Evolutionary conservation across 1,284 basidiomycete species (phyloP).

Genomic region (Phellinidium pouzarii): DNA sequence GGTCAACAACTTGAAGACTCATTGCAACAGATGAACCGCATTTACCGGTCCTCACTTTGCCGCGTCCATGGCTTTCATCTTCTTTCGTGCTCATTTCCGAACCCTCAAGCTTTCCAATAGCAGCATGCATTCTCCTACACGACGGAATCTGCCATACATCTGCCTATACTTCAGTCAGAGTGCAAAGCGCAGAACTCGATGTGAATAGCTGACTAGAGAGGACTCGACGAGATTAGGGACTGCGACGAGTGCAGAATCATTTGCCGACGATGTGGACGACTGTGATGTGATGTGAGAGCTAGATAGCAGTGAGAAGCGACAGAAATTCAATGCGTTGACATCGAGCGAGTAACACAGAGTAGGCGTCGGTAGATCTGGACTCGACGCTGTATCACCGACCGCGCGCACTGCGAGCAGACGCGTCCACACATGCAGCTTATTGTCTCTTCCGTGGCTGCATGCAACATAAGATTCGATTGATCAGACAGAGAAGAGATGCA

Average conservation of each 20-base stretch:
- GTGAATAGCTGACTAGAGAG: constrained; percentile 50
- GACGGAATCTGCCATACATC: constrained; percentile 74
- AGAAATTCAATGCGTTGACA: constrained; percentile 87
- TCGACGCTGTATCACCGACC: constrained; percentile 52
- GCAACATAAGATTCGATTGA: constrained; percentile 1
- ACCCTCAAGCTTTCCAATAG: constrained; percentile 49
- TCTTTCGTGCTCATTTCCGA: constrained; percentile 26
- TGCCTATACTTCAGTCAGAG: constrained; percentile 38
- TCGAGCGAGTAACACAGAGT: constrained; percentile 60
- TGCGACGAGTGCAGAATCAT: constrained; percentile 51
- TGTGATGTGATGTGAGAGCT: constrained; percentile 10
- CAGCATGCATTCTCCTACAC: constrained; percentile 65
- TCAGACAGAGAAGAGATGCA: background rate
- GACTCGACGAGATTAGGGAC: constrained; percentile 86
- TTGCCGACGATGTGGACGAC: constrained; percentile 19
- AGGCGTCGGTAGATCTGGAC: constrained; percentile 42
- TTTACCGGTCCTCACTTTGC: constrained; percentile 39
- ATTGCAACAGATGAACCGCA: background rate
- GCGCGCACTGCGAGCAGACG: constrained; percentile 38
- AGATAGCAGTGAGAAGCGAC: constrained; percentile 61
- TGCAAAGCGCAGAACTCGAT: background rate
- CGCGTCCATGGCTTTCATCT: constrained; percentile 38
- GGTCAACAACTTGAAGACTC: background rate
- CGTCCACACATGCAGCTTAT: constrained; percentile 72
- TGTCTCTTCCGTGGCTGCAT: constrained; percentile 79